Evolutionary conservation across 2,329 filamentous ascomycete genomes (phyloP).

Genomic region (Mariannaea sp.): DNA sequence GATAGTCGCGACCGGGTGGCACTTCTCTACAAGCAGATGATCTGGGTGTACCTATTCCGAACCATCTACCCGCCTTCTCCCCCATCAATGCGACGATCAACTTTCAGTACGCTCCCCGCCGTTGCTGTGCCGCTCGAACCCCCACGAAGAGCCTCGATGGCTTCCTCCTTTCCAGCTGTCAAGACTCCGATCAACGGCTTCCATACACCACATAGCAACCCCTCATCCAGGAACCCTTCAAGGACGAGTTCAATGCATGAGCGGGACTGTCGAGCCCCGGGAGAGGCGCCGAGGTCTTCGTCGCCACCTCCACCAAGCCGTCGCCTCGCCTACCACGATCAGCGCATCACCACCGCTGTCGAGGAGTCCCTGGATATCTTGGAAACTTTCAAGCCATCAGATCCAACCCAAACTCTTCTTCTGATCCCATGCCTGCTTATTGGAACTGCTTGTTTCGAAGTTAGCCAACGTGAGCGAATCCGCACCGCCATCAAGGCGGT

Average conservation of each 20-base stretch:
- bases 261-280: conserved; percentile 34
- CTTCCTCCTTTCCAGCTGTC: conserved; percentile 36
- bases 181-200: conserved; percentile 22
- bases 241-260: conserved; percentile 50
- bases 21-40: conserved; percentile 67
- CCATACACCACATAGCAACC: conserved; percentile 38
- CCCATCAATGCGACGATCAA: conserved; percentile 39
- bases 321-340: conserved; percentile 55
- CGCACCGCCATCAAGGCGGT: conserved; percentile 55
- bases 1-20: conserved; percentile 62
- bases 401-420: conserved; percentile 63
- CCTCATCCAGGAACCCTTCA: conserved; percentile 44
- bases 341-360: conserved; percentile 58
- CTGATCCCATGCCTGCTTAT: conserved; percentile 65
- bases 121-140: conserved; percentile 27
- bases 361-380: conserved; percentile 61
- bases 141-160: conserved; percentile 44
- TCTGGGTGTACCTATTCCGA: conserved; percentile 67
- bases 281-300: conserved; percentile 32
- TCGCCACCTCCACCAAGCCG: conserved; percentile 55
- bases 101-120: conserved; percentile 37
- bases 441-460: conserved; percentile 63
- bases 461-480: conserved; percentile 57
- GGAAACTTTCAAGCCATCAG: conserved; percentile 59
- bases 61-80: conserved; percentile 62